Percentiles rank a stretch among this genome's conserved stretches.
These are phyloP conservation scores for Fusarium citri DNA, from an alignment of 2,329 filamentous ascomycete genomes.

Conservation along the genomic window DNA sequence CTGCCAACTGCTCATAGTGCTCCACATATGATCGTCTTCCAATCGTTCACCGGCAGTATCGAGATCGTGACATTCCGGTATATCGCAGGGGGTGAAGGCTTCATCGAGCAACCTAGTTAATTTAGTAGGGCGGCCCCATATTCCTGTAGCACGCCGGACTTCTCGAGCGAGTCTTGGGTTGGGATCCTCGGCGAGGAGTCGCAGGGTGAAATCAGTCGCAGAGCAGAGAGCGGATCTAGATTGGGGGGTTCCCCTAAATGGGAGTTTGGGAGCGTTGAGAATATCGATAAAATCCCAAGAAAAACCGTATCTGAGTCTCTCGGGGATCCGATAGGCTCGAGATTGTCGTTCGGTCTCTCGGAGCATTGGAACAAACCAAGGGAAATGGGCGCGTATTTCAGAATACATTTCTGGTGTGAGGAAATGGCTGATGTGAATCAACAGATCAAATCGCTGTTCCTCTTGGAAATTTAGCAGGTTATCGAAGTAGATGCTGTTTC, in stretches of 20 bases:
- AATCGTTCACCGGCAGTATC: background rate
- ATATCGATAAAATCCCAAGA: too few species aligned
- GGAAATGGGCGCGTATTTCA: background rate
- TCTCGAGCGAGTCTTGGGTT: background rate
- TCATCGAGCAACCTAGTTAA: background rate
- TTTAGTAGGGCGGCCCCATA: accelerated
- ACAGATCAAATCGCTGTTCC: background rate
- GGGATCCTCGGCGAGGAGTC: background rate
- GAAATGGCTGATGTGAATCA: accelerated
- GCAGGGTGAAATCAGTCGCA: background rate
- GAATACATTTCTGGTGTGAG: background rate
- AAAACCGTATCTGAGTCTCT: too few species aligned
- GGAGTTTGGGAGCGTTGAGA: too few species aligned
- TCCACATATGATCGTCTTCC: background rate
- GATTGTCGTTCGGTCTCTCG: background rate
- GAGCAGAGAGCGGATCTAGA: background rate
- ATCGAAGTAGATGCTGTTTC: too few species aligned
- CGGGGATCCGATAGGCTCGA: too few species aligned
- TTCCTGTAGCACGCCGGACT: too few species aligned
- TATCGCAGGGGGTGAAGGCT: background rate
- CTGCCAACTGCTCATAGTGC: background rate
- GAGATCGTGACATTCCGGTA: background rate
- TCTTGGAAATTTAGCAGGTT: background rate
- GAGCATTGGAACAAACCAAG: background rate
- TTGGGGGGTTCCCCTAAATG: background rate